These are phyloP conservation scores for Coemansia erecta DNA, from an alignment of 192 early-diverging fungal species.

Conservation along the genomic window DNA sequence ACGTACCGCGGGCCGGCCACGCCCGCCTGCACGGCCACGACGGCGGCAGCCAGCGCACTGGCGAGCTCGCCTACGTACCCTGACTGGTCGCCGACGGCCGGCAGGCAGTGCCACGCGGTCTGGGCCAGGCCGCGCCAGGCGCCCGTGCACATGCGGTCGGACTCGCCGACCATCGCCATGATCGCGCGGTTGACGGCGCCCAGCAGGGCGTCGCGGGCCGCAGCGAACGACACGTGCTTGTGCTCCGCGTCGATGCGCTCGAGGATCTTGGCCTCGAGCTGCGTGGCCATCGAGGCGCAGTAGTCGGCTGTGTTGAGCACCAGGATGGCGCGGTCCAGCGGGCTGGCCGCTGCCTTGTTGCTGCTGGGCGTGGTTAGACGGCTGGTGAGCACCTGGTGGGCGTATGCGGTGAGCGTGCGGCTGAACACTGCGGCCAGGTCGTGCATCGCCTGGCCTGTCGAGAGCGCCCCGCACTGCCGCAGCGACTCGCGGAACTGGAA, in stretches of 20 bases:
- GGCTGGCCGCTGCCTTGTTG: no score
- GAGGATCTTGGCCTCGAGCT: constrained; percentile 89
- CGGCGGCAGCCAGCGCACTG: constrained; percentile 34
- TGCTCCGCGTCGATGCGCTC: constrained; percentile 75
- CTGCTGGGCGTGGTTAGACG: no score
- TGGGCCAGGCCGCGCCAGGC: constrained; percentile 73
- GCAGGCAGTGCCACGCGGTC: constrained; percentile 76
- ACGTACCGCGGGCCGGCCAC: constrained; percentile 75
- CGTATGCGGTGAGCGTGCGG: constrained; percentile 59
- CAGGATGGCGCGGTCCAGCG: constrained; percentile 66
- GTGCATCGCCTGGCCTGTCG: constrained; percentile 80
- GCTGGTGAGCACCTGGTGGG: no score
- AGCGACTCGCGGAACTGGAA: constrained; percentile 88
- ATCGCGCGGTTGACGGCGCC: constrained; percentile 63
- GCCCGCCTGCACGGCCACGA: no score
- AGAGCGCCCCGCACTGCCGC: constrained; percentile 79
- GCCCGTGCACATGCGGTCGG: constrained; percentile 68
- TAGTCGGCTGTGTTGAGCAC: constrained; percentile 95
- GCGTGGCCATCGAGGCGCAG: constrained; percentile 74
- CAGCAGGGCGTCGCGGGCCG: constrained; percentile 78
- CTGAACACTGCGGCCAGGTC: constrained; percentile 80
- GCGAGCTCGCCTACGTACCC: constrained; percentile 70
- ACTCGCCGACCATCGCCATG: constrained; percentile 61
- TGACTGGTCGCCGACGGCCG: constrained; percentile 92
- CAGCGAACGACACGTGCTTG: constrained; percentile 67